Evolutionary conservation across 805 yeast genomes (phyloP).

Genomic region (Barnettozyma siamensis): DNA sequence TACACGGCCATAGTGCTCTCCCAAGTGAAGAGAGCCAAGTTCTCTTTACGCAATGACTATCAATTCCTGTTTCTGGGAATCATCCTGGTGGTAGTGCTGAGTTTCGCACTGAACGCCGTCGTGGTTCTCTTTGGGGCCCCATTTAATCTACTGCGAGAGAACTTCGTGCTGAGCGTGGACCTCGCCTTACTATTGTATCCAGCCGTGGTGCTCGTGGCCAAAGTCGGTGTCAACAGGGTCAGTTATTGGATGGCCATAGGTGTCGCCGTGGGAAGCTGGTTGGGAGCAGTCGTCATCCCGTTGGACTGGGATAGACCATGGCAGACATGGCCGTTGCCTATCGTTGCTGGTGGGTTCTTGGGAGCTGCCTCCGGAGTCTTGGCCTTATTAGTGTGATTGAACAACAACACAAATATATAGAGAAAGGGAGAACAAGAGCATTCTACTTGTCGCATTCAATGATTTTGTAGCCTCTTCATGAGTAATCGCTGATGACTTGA

Average conservation of each 20-base stretch:
- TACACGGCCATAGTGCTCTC: not conserved
- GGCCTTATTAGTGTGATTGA: not conserved
- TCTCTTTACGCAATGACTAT: not conserved
- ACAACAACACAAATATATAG: too few species aligned
- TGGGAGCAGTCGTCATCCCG: slow-evolving; percentile 91
- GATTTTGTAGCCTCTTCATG: too few species aligned
- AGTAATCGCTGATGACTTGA: too few species aligned
- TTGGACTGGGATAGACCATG: slow-evolving; percentile 97
- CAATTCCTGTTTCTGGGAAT: slow-evolving; percentile 4
- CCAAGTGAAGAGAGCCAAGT: slow-evolving; percentile 1
- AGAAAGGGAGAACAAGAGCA: too few species aligned
- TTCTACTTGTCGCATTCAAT: too few species aligned
- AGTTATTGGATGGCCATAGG: slow-evolving; percentile 30
- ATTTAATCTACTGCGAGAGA: slow-evolving; percentile 48
- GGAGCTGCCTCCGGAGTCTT: slow-evolving; percentile 61
- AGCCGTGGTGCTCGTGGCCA: slow-evolving; percentile 57
- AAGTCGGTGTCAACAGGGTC: slow-evolving; percentile 31
- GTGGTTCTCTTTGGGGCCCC: slow-evolving; percentile 81
- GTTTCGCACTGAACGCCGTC: slow-evolving; percentile 19
- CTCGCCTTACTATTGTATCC: slow-evolving; percentile 52
- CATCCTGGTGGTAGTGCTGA: not conserved
- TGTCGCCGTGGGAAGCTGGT: slow-evolving; percentile 68
- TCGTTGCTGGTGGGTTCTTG: slow-evolving; percentile 67
- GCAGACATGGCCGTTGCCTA: slow-evolving; percentile 94
- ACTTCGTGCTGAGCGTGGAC: slow-evolving; percentile 57